phyloP scores from a whole-genome alignment of 2,329 filamentous ascomycete genomes.

The Magnaporthales sp. region DNA sequence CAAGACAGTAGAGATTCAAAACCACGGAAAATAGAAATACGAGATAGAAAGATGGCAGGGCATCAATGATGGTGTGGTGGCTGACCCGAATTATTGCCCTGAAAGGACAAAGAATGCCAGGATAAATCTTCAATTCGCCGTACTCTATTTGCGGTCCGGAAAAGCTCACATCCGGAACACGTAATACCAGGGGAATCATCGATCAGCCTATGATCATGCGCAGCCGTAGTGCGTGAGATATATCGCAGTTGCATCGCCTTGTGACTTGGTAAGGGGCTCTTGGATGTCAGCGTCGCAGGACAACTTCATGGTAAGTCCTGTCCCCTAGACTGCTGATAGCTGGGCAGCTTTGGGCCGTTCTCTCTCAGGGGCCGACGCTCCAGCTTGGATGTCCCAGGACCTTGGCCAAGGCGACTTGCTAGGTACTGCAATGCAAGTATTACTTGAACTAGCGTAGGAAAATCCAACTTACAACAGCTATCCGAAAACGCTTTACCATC shows the following conservation, averaged over 20 bases:
- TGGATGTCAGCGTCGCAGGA: not conserved
- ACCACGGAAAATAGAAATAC: not conserved
- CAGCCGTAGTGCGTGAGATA: not conserved
- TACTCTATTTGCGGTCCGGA: constrained; percentile 1
- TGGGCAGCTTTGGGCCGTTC: not conserved
- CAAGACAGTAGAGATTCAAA: not conserved
- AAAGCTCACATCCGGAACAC: constrained; percentile 1
- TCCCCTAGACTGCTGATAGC: not conserved
- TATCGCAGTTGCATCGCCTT: not conserved
- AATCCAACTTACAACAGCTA: not conserved
- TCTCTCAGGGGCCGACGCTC: not conserved
- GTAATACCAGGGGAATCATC: not conserved
- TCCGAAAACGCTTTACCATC: too few relatives aligned
- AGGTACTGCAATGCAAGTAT: not conserved
- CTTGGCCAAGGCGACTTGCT: not conserved
- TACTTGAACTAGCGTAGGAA: not conserved
- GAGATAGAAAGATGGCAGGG: not conserved
- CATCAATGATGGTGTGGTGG: not conserved
- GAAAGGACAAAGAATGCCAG: not conserved
- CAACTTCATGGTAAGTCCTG: not conserved
- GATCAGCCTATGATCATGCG: not conserved
- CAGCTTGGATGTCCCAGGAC: not conserved
- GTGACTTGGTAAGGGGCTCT: not conserved
- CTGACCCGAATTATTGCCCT: not conserved
- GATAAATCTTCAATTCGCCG: not conserved